Evolutionary conservation across 129 eudicot species (phyloP).

Genomic region (Centrapalus pauciflorus): DNA sequence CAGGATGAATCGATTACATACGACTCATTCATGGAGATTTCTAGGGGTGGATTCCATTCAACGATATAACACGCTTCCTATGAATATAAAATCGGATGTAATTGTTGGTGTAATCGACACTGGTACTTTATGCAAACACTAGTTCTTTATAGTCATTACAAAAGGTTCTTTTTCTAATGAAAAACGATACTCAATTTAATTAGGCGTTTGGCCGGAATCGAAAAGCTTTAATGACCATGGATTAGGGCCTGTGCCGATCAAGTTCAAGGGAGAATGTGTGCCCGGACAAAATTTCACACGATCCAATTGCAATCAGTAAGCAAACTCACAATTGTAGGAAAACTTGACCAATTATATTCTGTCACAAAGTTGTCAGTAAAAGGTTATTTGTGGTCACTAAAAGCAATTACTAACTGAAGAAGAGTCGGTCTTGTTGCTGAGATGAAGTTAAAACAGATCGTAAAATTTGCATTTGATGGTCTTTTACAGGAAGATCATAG

Average conservation of each 20-base stretch:
- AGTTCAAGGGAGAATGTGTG: conserved; percentile 56
- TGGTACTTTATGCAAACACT: conserved; percentile 30
- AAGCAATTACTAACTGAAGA: too few relatives aligned
- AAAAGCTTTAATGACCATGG: conserved; percentile 58
- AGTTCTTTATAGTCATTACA: background rate
- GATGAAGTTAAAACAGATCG: too few relatives aligned
- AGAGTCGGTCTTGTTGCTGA: too few relatives aligned
- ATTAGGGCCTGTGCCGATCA: conserved; percentile 49
- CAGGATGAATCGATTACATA: conserved; percentile 39
- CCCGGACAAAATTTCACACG: conserved; percentile 54
- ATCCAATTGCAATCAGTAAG: conserved; percentile 62
- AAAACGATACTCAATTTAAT: background rate
- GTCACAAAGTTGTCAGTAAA: too few relatives aligned
- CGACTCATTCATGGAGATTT: conserved; percentile 57
- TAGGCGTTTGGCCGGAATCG: conserved; percentile 80
- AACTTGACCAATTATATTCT: too few relatives aligned
- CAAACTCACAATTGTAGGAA: background rate
- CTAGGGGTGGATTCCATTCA: conserved; percentile 35
- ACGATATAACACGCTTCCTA: conserved; percentile 25
- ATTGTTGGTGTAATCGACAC: conserved; percentile 60
- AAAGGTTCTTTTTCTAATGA: too few relatives aligned
- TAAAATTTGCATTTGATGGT: too few relatives aligned
- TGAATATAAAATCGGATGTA: conserved; percentile 31
- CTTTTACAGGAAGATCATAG: conserved; percentile 54
- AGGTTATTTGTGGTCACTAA: too few relatives aligned